Percentiles rank a stretch among this genome's conserved stretches.
Evolutionary conservation across 2,329 filamentous ascomycete genomes (phyloP).

Genomic region (Diaporthe velutina): DNA sequence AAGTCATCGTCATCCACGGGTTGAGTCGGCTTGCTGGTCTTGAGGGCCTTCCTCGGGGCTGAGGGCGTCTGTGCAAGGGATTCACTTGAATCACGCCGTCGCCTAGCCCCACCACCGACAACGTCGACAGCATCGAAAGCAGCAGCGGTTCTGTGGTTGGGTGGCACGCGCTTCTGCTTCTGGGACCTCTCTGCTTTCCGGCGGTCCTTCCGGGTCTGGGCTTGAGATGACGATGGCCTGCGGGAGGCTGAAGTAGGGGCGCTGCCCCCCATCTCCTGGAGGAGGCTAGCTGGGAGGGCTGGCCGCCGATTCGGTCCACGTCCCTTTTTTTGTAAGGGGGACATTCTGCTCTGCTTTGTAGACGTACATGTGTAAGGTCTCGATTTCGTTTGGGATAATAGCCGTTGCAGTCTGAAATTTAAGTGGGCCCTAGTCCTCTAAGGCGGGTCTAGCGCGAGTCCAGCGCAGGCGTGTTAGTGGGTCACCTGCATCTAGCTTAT

Average conservation of each 20-base stretch:
- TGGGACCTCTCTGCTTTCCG: conserved; percentile 75
- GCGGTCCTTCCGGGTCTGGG: conserved; percentile 69
- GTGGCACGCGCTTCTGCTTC: conserved; percentile 57
- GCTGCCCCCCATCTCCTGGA: conserved; percentile 56
- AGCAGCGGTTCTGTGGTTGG: not conserved
- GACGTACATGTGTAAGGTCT: not conserved
- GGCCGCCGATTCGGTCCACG: conserved; percentile 46
- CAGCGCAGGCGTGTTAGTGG: too few species aligned
- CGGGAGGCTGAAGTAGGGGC: conserved; percentile 34
- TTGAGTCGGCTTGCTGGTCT: conserved; percentile 28
- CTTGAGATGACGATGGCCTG: conserved; percentile 39
- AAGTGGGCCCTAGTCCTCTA: conserved; percentile 1
- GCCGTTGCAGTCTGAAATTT: conserved; percentile 13
- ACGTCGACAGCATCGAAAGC: not conserved
- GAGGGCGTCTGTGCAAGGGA: not conserved
- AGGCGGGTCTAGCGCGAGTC: not conserved
- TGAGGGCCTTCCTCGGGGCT: not conserved
- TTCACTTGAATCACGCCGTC: conserved; percentile 3
- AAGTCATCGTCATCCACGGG: conserved; percentile 44
- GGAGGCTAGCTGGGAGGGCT: conserved; percentile 57
- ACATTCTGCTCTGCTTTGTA: not conserved
- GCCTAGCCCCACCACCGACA: not conserved
- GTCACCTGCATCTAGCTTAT: too few species aligned
- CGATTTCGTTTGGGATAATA: not conserved
- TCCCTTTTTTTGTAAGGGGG: conserved; percentile 45